Evolutionary conservation across 495 filamentous ascomycete species (phyloP).

Genomic region (Aspergillus saccharolyticus): DNA sequence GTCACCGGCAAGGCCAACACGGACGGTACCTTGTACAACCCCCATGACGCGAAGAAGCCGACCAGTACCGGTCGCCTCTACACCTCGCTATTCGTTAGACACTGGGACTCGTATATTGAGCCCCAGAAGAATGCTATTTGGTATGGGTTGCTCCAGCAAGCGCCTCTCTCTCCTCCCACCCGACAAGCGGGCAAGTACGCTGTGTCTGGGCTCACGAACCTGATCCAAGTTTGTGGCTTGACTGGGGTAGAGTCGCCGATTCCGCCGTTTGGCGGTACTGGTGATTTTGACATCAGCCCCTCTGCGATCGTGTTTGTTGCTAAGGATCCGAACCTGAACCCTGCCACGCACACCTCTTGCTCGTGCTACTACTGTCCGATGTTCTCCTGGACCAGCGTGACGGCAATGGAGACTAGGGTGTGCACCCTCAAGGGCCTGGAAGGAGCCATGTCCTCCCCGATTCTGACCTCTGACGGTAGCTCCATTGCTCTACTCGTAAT

Average conservation of each 20-base stretch:
- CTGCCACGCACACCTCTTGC: slow-evolving; percentile 76
- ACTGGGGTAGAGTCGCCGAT: slow-evolving; percentile 49
- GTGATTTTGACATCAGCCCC: slow-evolving; percentile 54
- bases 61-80: slow-evolving; percentile 50
- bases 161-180: slow-evolving; percentile 33
- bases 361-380: slow-evolving; percentile 60
- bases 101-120: slow-evolving; percentile 57
- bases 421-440: slow-evolving; percentile 39
- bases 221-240: slow-evolving; percentile 41
- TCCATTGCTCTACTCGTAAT: slow-evolving; percentile 77
- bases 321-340: slow-evolving; percentile 73
- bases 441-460: slow-evolving; percentile 71
- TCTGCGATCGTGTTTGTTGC: slow-evolving; percentile 72
- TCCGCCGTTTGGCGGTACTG: slow-evolving; percentile 54
- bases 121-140: slow-evolving; percentile 69
- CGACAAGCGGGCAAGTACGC: slow-evolving; percentile 39
- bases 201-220: slow-evolving; percentile 45
- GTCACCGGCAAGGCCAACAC: slow-evolving; percentile 55
- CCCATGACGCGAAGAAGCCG: slow-evolving; percentile 49
- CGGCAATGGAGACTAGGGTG: slow-evolving; percentile 36
- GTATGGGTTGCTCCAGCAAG: slow-evolving; percentile 58
- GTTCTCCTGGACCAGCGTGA: slow-evolving; percentile 50
- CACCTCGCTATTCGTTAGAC: slow-evolving; percentile 52
- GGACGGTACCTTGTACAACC: slow-evolving; percentile 53
- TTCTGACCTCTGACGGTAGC: slow-evolving; percentile 69